These are phyloP conservation scores for Triglochin maritima DNA, from an alignment of 106 monocot species.

Conservation along the genomic window DNA sequence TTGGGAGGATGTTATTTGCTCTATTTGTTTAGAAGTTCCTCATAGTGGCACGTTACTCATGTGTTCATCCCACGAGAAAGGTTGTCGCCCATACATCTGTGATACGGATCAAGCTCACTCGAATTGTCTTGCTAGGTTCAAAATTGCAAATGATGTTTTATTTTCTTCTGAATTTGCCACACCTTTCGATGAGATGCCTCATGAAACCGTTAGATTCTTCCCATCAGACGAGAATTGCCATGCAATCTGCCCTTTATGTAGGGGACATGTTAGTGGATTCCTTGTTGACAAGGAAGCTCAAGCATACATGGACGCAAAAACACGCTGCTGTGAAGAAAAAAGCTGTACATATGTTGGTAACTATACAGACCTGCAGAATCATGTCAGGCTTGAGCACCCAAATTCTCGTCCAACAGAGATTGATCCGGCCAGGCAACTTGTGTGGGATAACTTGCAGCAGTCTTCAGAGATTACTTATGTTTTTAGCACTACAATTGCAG, in stretches of 20 bases:
- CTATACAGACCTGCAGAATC: slow-evolving; percentile 4
- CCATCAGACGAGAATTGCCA: background rate
- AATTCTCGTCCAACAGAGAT: slow-evolving; percentile 3
- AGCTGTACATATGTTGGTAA: slow-evolving; percentile 2
- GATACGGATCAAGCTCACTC: slow-evolving; percentile 11
- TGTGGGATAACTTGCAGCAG: slow-evolving; percentile 11
- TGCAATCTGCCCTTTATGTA: slow-evolving; percentile 12
- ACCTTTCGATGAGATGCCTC: background rate
- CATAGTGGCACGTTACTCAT: slow-evolving; percentile 5
- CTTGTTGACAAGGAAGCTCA: slow-evolving; percentile 4
- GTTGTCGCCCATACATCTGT: slow-evolving; percentile 10
- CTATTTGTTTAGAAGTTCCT: slow-evolving; percentile 12
- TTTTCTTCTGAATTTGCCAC: background rate
- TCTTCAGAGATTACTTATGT: slow-evolving; percentile 8
- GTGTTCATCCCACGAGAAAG: slow-evolving; percentile 7
- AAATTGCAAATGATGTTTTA: slow-evolving; percentile 1
- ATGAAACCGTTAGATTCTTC: background rate
- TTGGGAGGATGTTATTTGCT: slow-evolving; percentile 8
- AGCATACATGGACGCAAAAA: background rate
- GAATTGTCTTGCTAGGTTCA: slow-evolving; percentile 8
- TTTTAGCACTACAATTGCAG: slow-evolving; percentile 1
- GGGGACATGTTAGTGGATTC: slow-evolving; percentile 5
- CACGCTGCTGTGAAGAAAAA: slow-evolving; percentile 9
- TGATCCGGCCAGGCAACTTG: slow-evolving; percentile 9
- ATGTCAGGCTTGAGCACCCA: slow-evolving; percentile 2